Conservation (phyloP, 139 green algal species). For the Zygnema cylindricum region DNA sequence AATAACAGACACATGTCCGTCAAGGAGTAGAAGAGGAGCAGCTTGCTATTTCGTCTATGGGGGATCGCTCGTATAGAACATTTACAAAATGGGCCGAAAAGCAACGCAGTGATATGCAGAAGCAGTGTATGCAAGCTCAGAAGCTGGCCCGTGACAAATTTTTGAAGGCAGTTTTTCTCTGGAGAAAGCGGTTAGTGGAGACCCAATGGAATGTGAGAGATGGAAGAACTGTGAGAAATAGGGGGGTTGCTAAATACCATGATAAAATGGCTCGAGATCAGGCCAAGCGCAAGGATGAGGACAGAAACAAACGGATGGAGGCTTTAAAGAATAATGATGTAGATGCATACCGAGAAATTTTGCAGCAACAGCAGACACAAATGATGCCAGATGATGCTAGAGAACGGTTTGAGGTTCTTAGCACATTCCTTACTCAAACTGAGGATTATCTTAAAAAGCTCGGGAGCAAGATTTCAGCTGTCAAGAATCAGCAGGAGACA, state of each 20-base stretch:
- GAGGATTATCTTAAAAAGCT: constrained; percentile 94
- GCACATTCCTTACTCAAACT: constrained; percentile 77
- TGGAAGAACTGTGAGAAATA: constrained; percentile 51
- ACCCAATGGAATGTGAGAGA: constrained; percentile 21
- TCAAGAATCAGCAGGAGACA: constrained; percentile 74
- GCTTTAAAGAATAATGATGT: constrained; percentile 92
- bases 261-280: constrained; percentile 68
- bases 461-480: constrained; percentile 80
- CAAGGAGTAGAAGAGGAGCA: constrained; percentile 49
- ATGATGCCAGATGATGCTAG: constrained; percentile 66
- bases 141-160: constrained; percentile 23
- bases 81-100: constrained; percentile 63
- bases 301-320: constrained; percentile 69
- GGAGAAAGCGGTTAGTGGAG: constrained; percentile 37
- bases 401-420: constrained; percentile 61
- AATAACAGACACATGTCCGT: constrained; percentile 33
- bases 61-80: constrained; percentile 80
- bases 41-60: constrained; percentile 72
- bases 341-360: constrained; percentile 92
- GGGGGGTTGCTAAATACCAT: constrained; percentile 69
- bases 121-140: constrained; percentile 17
- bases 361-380: constrained; percentile 69
- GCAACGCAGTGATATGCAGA: constrained; percentile 43
- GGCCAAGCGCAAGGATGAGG: constrained; percentile 64
- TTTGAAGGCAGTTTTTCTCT: constrained; percentile 27